Evolutionary conservation across 768 basidiomycete genomes (phyloP), one percentile per base, ranked within the genome.

Genomic region (Calocera viscosa): DNA sequence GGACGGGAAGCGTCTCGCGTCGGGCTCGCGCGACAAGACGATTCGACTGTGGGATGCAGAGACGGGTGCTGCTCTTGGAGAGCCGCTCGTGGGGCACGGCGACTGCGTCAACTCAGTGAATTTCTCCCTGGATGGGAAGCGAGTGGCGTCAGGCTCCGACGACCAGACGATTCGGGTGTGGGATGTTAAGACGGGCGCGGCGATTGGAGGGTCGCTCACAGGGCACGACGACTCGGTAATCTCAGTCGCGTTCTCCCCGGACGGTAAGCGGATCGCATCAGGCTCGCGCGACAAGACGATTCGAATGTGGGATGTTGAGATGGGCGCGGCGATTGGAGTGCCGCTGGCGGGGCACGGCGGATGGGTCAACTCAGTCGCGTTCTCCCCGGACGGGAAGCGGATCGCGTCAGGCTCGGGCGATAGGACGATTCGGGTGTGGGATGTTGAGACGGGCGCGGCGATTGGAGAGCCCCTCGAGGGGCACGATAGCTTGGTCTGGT

Each of bases 281-380:
- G 69, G 69, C 33, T 70, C 66, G 12, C 8, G 64, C 12, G 69
- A 69, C n/a, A 24, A 1, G 24, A 70, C 64, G 14, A 16, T 64
- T 5, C 67, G 68, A 22, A 26, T 69, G 39, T 69, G 68, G 68
- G 68, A 69, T 65, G 68, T 40, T 3, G 14, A 28, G 17, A 65
- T 19, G 17, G 49, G 49, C 24, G 38, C 16, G 16, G 63, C 68
- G 12, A 43, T 63, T 14, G 63, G 38, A 24, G 32, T 10, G 2
- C 32, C 40, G 10, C 60, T 80, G 67, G 74, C 74, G 64, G 80
- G 80, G n/a, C 80, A 80, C 73, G 74, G 73, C 69, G 75, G 76
- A 67, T 79, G 79, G 71, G 79, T 80, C 70, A 80, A 79, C 71
- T 78, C 78, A 40, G 75, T 80, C 69, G 78, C 77, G 41, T 80